Conservation (phyloP, 2,329 filamentous ascomycete species). For the Ophiostoma populinum region DNA sequence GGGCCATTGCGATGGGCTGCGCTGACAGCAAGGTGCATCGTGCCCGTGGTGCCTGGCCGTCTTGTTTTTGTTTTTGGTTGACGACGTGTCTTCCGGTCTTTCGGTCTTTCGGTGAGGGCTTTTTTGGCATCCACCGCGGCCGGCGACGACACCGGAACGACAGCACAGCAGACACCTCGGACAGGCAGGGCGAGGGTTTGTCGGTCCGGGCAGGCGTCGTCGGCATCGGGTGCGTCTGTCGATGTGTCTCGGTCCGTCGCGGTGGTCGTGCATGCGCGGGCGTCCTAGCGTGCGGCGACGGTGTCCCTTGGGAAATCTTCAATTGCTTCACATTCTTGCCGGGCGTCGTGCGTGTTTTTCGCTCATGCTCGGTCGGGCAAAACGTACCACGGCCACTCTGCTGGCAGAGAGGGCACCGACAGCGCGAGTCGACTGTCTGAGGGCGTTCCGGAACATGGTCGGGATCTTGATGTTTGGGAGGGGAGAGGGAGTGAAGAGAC, state of each 20-base stretch:
- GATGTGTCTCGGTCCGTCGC: background rate
- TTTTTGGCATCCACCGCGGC: background rate
- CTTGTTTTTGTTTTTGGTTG: too few relatives aligned
- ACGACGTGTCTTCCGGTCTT: background rate
- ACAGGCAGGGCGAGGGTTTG: too few relatives aligned
- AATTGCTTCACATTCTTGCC: background rate
- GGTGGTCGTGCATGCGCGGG: too few relatives aligned
- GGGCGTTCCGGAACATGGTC: slow-evolving; percentile 93
- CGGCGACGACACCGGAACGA: background rate
- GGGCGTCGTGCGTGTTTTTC: slow-evolving; percentile 14
- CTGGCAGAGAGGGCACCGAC: slow-evolving; percentile 86
- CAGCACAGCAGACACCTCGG: background rate
- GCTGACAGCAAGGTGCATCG: too few relatives aligned
- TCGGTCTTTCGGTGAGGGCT: slow-evolving; percentile 1
- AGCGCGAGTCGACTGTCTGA: slow-evolving; percentile 90
- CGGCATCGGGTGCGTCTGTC: background rate
- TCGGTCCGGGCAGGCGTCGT: too few relatives aligned
- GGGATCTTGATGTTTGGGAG: slow-evolving; percentile 6
- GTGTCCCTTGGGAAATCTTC: background rate
- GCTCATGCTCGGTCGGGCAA: background rate
- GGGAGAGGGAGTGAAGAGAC: slow-evolving; percentile 1
- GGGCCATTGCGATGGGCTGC: too few relatives aligned
- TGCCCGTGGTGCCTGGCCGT: too few relatives aligned
- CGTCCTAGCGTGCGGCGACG: background rate
- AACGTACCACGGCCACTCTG: slow-evolving; percentile 89